Base-by-base conservation (phyloP, 306 rosid genomes). In the Castanea crenata region DNA sequence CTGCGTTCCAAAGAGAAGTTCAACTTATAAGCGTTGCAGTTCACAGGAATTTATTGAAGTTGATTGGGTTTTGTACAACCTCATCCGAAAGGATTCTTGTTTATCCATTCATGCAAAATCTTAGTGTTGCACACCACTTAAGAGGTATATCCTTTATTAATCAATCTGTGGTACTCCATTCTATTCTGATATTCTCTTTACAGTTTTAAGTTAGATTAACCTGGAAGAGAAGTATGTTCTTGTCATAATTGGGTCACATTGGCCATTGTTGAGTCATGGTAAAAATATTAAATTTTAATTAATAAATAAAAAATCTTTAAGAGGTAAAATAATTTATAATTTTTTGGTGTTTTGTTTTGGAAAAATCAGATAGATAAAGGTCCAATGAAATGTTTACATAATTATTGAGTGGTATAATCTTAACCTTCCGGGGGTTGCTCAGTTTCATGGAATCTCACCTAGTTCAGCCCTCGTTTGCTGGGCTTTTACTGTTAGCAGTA, bases 91-190 rank as follows among this genome's bases (percentile, higher is more conserved):
- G 92, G 85, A 89, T 95, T 86, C 98, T 95, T 57, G 99, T 95
- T 38, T 95, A 95, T 78, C 99, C 99, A 57, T 95, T 91, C 88
- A 95, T 95, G 99, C 86, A 90, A 84, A 95, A 92, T 86, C 92
- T 92, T 38, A 95, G 99, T 1, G 97, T 92, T 74, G 98, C 98
- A 2, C 79, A 91, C 85, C 89, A 82, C 79, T 76, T 95, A 67
- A 88, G 99, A 95, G 99, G 97, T 94, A 86, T 63, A 75, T 78
- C 55, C 44, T 68, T 57, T 1, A 65, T 5, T 9, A 13, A 41
- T 75, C 51, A 78, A 14, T 44, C 2, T n/a, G 19, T 21, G 76
- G 38, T 35, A 72, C 1, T 67, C 10, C 58, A 12, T 70, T 16
- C 49, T 54, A 32, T 64, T 25, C 27, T 55, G 72, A 35, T 57